phyloP scores from a whole-genome alignment of 441 rosid species.

The Adansonia rubrostipa region DNA sequence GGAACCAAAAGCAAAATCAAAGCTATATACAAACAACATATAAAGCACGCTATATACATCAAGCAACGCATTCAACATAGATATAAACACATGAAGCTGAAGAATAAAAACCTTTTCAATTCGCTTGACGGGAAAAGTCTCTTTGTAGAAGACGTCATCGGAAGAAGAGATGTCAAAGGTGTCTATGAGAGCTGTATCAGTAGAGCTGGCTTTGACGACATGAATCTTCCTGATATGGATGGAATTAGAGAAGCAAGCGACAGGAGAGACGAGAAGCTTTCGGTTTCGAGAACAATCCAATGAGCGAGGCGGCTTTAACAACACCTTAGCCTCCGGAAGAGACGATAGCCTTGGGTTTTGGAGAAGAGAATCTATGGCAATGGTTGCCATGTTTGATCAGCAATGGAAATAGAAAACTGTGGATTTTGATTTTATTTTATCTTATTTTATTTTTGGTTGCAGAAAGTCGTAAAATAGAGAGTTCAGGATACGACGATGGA shows the following conservation, averaged over 20 bases:
- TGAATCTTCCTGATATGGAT: constrained; percentile 25
- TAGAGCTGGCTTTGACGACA: constrained; percentile 49
- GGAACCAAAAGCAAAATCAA: not conserved
- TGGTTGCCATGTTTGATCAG: constrained; percentile 13
- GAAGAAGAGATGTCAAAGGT: constrained; percentile 49
- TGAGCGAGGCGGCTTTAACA: constrained; percentile 2
- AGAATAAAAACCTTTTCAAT: constrained; percentile 55
- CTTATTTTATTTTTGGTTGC: not conserved
- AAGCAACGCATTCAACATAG: not conserved
- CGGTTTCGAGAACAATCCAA: constrained; percentile 15
- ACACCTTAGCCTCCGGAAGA: not conserved
- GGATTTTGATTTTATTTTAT: not conserved
- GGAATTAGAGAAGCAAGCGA: constrained; percentile 36
- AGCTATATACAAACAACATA: not conserved
- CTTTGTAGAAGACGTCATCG: constrained; percentile 48
- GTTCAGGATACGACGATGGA: not conserved
- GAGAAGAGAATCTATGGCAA: constrained; percentile 17
- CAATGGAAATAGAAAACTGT: not conserved
- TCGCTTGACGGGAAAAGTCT: constrained; percentile 63
- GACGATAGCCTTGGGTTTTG: constrained; percentile 7
- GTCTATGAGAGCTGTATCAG: constrained; percentile 52
- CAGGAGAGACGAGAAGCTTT: not conserved
- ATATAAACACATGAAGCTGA: not conserved
- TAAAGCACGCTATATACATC: not conserved
- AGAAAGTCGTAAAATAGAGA: constrained; percentile 1